Evolutionary conservation across 768 basidiomycete genomes (phyloP), one percentile per base, ranked within the genome.

Genomic region (Astraeus odoratus): DNA sequence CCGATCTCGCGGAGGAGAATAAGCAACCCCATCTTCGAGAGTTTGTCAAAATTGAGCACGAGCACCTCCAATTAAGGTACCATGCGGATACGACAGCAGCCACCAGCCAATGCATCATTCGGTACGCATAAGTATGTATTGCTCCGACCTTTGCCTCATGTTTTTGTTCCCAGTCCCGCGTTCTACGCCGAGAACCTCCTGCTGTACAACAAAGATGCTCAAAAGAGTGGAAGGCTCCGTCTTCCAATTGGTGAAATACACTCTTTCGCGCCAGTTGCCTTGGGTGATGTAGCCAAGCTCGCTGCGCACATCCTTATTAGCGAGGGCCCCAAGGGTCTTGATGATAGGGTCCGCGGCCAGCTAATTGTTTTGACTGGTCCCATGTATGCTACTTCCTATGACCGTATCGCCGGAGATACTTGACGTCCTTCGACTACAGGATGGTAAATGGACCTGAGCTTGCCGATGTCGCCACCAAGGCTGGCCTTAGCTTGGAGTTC

Each of bases 261-360:
- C 46, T 55, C 57, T 37, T 63, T 64, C 35, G 54, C 59, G 0
- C 61, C 62, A 13, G 47, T 63, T 23, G 61, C 61, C 19, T n/a
- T n/a, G n/a, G 61, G 57, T 7, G 61, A 64, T 49, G 50, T 64
- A 20, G 61, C 54, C 8, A 58, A 57, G 42, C 27, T 59, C 35
- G 51, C 49, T 2, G 61, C 61, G 20, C 45, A 56, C 23, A 55
- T 62, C 8, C 41, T 62, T 34, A 60, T 58, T 16, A 47, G 46
- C 13, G 47, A 62, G 29, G 64, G 64, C 22, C 57, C 59, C 9
- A 59, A 63, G 8, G 64, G 64, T 8, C 49, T 66, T 15, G 54
- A 44, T 16, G 64, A 64, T 42, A 34, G 54, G 18, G 49, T 54
- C n/a, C 55, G 62, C 10, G 58, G 59, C 16, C 56, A 63, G 42